Evolutionary conservation across 2,329 filamentous ascomycete genomes (phyloP).

Genomic region (Xylariaceae sp.): DNA sequence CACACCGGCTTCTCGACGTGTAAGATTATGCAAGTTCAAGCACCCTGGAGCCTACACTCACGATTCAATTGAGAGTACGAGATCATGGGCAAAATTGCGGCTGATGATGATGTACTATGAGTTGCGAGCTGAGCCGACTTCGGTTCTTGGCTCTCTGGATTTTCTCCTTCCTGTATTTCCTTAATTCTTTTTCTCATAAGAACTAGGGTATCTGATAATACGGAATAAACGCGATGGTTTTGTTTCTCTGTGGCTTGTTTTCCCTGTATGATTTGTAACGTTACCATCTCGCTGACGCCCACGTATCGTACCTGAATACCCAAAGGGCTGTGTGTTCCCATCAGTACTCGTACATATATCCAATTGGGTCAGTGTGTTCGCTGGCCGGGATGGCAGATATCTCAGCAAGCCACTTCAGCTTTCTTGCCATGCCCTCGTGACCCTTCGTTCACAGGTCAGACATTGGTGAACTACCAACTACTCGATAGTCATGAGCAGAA

Average conservation of each 20-base stretch:
- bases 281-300: no score
- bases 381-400: no score
- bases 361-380: no score
- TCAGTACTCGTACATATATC: no score
- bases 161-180: conserved; percentile 3
- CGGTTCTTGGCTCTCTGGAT: conserved; percentile 1
- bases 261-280: no score
- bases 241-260: not conserved
- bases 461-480: no score
- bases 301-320: no score
- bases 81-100: not conserved
- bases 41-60: not conserved
- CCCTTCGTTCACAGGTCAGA: no score
- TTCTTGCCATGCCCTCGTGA: no score
- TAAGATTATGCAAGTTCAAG: conserved; percentile 1
- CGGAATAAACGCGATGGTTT: not conserved
- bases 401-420: no score
- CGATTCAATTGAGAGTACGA: not conserved
- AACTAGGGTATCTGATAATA: conserved; percentile 4
- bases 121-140: not conserved
- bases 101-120: conserved; percentile 1
- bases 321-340: no score
- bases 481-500: no score
- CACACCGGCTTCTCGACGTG: not conserved
- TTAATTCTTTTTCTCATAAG: not conserved